phyloP scores from a whole-genome alignment of 1,139 yeast genomes.

The Protomyces macrosporus region DNA sequence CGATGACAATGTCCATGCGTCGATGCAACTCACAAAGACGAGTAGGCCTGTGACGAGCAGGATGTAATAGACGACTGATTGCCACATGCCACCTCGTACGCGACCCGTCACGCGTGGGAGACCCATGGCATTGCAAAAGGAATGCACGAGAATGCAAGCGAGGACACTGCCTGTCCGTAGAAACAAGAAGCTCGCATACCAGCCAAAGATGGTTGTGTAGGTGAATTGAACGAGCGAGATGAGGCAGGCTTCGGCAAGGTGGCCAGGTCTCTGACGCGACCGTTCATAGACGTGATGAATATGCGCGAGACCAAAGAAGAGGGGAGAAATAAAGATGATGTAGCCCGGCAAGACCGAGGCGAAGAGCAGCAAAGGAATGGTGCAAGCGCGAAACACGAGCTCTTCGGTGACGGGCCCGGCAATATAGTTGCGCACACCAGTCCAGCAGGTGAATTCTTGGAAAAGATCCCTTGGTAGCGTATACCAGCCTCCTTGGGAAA shows the following conservation, averaged over 20 bases:
- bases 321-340: constrained; percentile 51
- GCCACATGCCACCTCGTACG: constrained; percentile 31
- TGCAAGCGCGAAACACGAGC: constrained; percentile 63
- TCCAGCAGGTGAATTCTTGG: constrained; percentile 33
- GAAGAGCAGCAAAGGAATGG: constrained; percentile 46
- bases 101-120: constrained; percentile 51
- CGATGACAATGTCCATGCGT: constrained; percentile 2
- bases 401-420: constrained; percentile 87
- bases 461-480: constrained; percentile 27
- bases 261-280: constrained; percentile 3
- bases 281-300: constrained; percentile 69
- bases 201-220: constrained; percentile 79
- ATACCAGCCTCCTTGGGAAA: constrained; percentile 34
- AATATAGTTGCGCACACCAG: constrained; percentile 29
- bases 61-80: constrained; percentile 42
- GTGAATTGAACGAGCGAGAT: constrained; percentile 53
- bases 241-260: constrained; percentile 43
- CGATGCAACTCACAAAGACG: constrained; percentile 38
- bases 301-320: constrained; percentile 87
- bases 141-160: constrained; percentile 61
- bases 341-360: constrained; percentile 35
- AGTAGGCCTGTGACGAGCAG: constrained; percentile 46
- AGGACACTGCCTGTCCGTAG: constrained; percentile 52
- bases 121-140: constrained; percentile 72
- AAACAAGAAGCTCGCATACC: constrained; percentile 60